phyloP scores from a whole-genome alignment of 73 alveolate genomes.

The Paramecium sonneborni region DNA sequence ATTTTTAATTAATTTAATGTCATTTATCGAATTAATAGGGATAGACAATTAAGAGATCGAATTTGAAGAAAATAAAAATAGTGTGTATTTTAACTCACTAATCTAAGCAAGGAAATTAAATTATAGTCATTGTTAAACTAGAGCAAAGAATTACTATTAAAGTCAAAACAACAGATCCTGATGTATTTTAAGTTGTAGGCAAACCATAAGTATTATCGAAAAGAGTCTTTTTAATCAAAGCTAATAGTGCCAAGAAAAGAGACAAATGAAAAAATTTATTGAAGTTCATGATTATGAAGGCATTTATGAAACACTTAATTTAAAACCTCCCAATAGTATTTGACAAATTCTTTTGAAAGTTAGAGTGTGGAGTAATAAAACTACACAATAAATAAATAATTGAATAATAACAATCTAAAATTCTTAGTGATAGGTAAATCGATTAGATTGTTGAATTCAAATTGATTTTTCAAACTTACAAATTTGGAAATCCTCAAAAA shows the following conservation, averaged over 20 bases:
- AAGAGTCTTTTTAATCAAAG: neutral
- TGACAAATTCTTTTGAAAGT: neutral
- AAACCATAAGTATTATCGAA: neutral
- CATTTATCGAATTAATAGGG: neutral
- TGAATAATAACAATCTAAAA: neutral
- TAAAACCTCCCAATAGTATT: neutral
- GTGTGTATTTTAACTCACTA: slow-evolving; percentile 1
- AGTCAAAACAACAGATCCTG: neutral
- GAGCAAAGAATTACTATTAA: neutral
- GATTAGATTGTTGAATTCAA: neutral
- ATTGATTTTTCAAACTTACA: neutral
- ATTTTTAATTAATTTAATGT: neutral
- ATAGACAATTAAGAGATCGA: neutral
- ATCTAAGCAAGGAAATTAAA: neutral
- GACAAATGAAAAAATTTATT: neutral
- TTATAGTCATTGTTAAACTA: neutral
- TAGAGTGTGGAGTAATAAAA: neutral
- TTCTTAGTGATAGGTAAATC: neutral
- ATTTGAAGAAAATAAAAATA: neutral
- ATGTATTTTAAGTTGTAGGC: slow-evolving; percentile 1
- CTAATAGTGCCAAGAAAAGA: neutral
- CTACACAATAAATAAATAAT: neutral
- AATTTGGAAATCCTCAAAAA: neutral
- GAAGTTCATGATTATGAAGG: neutral
- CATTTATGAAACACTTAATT: neutral